Conservation (phyloP, 805 yeast species). For the Starmerella potacharoeniae region DNA sequence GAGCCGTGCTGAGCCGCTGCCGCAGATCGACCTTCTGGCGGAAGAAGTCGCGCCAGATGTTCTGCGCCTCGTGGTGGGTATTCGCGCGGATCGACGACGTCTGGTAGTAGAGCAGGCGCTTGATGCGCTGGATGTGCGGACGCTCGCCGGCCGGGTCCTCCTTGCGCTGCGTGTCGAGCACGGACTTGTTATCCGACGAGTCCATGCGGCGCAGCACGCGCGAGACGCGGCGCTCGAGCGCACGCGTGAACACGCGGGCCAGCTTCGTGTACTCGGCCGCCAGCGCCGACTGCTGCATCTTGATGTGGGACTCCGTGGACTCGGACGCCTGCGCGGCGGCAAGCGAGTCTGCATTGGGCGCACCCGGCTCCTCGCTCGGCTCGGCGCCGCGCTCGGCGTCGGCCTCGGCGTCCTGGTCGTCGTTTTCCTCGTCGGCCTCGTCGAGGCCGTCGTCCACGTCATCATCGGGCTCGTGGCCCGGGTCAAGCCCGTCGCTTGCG, state of each 20-base stretch:
- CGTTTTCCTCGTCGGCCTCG: slow-evolving; percentile 3
- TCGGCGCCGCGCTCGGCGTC: not conserved
- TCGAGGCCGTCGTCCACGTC: not conserved
- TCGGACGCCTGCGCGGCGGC: not conserved
- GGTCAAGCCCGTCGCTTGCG: not conserved
- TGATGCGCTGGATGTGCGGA: slow-evolving; percentile 13
- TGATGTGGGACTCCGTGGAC: slow-evolving; percentile 11
- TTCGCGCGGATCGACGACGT: slow-evolving; percentile 12
- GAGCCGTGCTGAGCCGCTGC: slow-evolving; percentile 18
- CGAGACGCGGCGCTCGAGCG: slow-evolving; percentile 19
- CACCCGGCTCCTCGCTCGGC: not conserved
- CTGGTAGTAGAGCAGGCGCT: slow-evolving; percentile 14
- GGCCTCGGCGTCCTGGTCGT: slow-evolving; percentile 1
- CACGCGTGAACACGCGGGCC: slow-evolving; percentile 15
- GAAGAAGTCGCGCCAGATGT: slow-evolving; percentile 26
- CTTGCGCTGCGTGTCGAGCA: not conserved
- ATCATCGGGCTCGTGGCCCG: not conserved
- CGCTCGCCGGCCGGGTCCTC: not conserved
- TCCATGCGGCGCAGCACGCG: slow-evolving; percentile 19
- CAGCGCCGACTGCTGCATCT: slow-evolving; percentile 15
- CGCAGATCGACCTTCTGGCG: slow-evolving; percentile 23
- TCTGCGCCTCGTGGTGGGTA: slow-evolving; percentile 14
- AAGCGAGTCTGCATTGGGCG: not conserved
- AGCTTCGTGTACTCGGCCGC: slow-evolving; percentile 18
- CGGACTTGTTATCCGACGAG: slow-evolving; percentile 6